Percentiles rank a stretch among this genome's conserved stretches.
Conservation (phyloP, 2,329 filamentous ascomycete species). For the Penicillium sp. region DNA sequence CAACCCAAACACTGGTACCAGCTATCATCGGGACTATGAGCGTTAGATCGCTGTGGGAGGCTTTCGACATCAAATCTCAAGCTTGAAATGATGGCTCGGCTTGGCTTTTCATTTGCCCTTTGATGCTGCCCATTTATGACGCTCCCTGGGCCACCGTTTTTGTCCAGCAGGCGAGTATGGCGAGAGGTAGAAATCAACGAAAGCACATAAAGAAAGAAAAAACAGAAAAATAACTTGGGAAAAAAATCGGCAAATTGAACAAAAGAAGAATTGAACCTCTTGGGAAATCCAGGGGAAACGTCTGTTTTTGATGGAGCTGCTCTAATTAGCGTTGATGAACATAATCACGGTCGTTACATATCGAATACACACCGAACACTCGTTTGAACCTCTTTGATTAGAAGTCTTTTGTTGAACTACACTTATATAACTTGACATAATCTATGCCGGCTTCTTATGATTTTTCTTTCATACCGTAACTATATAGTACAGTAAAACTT, state of each 20-base stretch:
- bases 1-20: constrained; percentile 14
- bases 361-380: neutral
- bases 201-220: neutral
- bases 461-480: no score
- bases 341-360: constrained; percentile 3
- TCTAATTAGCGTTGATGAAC: constrained; percentile 2
- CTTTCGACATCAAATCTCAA: no score
- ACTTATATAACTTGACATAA: no score
- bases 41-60: constrained; percentile 8
- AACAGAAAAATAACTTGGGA: neutral
- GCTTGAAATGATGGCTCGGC: neutral
- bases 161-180: neutral
- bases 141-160: no score
- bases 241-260: neutral
- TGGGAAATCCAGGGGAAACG: neutral
- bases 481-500: no score
- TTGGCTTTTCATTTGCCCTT: constrained; percentile 5
- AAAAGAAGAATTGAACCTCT: constrained; percentile 8
- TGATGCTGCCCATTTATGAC: no score
- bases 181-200: neutral
- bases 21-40: constrained; percentile 31
- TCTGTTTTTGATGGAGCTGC: neutral
- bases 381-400: neutral
- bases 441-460: no score
- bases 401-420: no score